These are phyloP conservation scores for Trichoderma parareesei DNA, from an alignment of 495 filamentous ascomycete species.

Conservation along the genomic window DNA sequence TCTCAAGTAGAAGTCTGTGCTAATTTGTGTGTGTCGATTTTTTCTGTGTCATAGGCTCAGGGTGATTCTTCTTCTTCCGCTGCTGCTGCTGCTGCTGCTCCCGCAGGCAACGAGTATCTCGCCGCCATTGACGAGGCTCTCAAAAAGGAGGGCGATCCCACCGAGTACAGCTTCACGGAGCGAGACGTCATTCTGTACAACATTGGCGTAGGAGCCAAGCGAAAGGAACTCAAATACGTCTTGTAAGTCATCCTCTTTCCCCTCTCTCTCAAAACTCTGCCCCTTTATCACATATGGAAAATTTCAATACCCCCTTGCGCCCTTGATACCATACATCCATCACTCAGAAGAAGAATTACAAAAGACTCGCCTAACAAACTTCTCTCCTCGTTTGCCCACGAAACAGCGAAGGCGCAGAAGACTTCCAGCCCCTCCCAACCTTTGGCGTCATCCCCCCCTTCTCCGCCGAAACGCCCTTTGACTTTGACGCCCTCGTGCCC, in stretches of 20 bases:
- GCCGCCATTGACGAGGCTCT: conserved; percentile 71
- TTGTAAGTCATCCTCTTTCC: conserved; percentile 33
- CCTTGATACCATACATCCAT: background rate
- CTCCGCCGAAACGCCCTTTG: conserved; percentile 73
- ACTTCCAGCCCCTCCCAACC: conserved; percentile 89
- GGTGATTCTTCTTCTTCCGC: conserved; percentile 7
- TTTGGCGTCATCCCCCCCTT: conserved; percentile 94
- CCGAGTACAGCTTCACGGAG: conserved; percentile 74
- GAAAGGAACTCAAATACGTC: conserved; percentile 77
- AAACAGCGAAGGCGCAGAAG: conserved; percentile 66
- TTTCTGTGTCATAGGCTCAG: conserved; percentile 19
- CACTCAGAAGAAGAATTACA: background rate
- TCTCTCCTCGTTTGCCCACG: background rate
- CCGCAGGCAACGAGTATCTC: conserved; percentile 40
- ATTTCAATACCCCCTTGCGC: background rate
- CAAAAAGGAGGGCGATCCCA: conserved; percentile 59
- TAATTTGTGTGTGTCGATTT: conserved; percentile 14
- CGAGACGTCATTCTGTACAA: conserved; percentile 92
- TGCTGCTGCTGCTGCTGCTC: conserved; percentile 13
- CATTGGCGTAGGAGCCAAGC: conserved; percentile 89
- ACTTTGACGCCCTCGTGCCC: conserved; percentile 73
- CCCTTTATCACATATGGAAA: background rate
- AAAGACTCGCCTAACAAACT: background rate
- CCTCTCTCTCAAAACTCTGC: background rate
- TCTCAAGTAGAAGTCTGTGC: conserved; percentile 13